Percentiles rank a stretch among this genome's conserved stretches.
phyloP scores from a whole-genome alignment of 768 basidiomycete genomes.

The Piloderma croceum region DNA sequence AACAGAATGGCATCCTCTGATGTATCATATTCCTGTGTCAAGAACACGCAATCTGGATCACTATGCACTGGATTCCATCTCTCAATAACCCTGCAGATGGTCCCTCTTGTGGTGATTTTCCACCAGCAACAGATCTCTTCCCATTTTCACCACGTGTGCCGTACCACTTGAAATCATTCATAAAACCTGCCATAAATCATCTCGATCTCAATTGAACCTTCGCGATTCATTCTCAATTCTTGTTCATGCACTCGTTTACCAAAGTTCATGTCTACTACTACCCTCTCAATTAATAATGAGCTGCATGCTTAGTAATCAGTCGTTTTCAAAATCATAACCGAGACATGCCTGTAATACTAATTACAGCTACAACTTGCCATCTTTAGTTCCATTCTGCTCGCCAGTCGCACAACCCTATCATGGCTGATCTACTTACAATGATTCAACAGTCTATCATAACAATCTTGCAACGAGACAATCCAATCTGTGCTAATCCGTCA shows the following conservation, averaged over 20 bases:
- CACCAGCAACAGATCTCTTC: neutral
- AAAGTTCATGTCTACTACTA: neutral
- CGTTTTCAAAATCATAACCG: no score
- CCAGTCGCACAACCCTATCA: no score
- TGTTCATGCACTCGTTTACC: neutral
- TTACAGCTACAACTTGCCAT: no score
- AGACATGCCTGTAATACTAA: no score
- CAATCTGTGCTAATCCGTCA: neutral
- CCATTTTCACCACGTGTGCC: neutral
- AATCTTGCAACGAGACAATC: neutral
- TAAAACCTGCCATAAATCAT: neutral
- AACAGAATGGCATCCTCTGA: constrained; percentile 25
- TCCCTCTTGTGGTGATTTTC: constrained; percentile 24
- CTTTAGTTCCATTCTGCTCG: no score
- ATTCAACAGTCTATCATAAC: no score
- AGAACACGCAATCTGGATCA: constrained; percentile 18
- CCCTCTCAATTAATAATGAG: neutral
- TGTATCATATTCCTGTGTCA: constrained; percentile 21
- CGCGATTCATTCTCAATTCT: neutral
- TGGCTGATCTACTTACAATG: no score
- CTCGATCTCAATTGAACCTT: neutral
- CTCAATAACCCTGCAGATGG: constrained; percentile 30
- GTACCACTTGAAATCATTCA: neutral
- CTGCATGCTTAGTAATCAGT: neutral
- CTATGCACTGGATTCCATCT: constrained; percentile 26